A percentile compares a stretch with the other conserved stretches of the same genome.
Evolutionary conservation across 176 grass and related monocot genomes (phyloP).

Genomic region (Oryza coarctata): DNA sequence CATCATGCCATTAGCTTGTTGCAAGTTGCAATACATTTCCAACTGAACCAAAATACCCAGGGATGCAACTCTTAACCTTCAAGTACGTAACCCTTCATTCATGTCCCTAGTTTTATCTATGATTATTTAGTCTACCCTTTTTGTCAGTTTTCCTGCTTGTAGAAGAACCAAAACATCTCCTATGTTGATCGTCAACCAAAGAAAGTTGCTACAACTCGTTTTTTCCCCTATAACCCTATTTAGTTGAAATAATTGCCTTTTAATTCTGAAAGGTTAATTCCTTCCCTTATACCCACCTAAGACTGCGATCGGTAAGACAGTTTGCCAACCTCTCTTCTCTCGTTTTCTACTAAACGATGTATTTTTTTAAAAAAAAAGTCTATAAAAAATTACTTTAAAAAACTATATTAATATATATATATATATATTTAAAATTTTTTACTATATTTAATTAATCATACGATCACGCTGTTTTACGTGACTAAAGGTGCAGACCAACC

Average conservation of each 20-base stretch:
- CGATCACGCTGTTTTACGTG: too few species aligned
- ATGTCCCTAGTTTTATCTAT: not conserved
- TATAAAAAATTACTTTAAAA: too few species aligned
- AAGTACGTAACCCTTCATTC: not conserved
- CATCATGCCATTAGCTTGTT: slow-evolving; percentile 4
- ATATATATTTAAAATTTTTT: too few species aligned
- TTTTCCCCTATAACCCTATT: not conserved
- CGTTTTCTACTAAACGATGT: too few species aligned
- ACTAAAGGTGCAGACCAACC: too few species aligned
- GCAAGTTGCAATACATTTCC: slow-evolving; percentile 6
- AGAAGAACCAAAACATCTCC: not conserved
- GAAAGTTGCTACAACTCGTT: not conserved
- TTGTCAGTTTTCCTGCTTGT: not conserved
- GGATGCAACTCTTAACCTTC: not conserved
- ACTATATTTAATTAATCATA: too few species aligned
- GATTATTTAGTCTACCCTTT: not conserved
- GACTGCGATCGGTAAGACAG: too few species aligned
- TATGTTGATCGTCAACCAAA: slow-evolving; percentile 20
- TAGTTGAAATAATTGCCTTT: slow-evolving; percentile 1
- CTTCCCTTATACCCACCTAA: too few species aligned
- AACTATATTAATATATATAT: too few species aligned
- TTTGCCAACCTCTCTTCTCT: too few species aligned
- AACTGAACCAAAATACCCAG: slow-evolving; percentile 9
- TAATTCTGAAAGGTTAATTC: slow-evolving; percentile 22
- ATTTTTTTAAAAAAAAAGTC: too few species aligned